Evolutionary conservation across 2,329 filamentous ascomycete species (phyloP), one percentile per base, ranked within the genome.

Genomic region (Sclerotinia trifoliorum): DNA sequence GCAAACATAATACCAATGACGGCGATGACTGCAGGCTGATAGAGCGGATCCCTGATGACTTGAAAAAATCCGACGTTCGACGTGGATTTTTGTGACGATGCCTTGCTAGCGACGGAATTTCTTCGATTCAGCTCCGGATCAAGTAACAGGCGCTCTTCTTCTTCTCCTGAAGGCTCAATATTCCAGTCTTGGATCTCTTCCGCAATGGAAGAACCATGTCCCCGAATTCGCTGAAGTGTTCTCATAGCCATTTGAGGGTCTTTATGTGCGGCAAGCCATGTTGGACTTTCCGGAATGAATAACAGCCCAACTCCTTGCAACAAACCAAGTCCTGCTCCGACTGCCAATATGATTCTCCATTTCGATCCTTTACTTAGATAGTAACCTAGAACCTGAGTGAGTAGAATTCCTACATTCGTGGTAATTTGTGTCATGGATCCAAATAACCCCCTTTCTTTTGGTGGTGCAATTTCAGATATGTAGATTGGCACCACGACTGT

Each of bases 401-500:
- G 80, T 55, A 99, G 80, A 65, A 99, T 97, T 67, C 95, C 95
- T 32, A 94, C 82, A 76, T 98, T 98, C 82, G 94, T 94, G 79
- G 93, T 94, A 76, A 98, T 89, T 78, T 99, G 94, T 0, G 95
- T 98, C 79, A 96, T 90, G 67, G 86, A 84, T 17, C 88, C 88
- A 76, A 97, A 98, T 71, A 96, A 87, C 6, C 93, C 94, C 66
- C 89, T 87, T 72, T 90, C 86, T 21, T 83, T 81, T 0, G 87
- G 87, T 5, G 94, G 95, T 0, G 94, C 90, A 35, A 97, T 86
- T 79, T 99, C 95, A 57, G 93, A 94, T 73, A 99, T 93, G 81
- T 96, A 99, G 26, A 99, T 86, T 0, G 95, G 95, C 3, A 96
- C 93, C 48, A 97, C 92, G 26, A 99, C 95, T 3, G 95, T 94